Base-by-base conservation (phyloP, 148 eudicot genomes). In the Cornus kousa region DNA sequence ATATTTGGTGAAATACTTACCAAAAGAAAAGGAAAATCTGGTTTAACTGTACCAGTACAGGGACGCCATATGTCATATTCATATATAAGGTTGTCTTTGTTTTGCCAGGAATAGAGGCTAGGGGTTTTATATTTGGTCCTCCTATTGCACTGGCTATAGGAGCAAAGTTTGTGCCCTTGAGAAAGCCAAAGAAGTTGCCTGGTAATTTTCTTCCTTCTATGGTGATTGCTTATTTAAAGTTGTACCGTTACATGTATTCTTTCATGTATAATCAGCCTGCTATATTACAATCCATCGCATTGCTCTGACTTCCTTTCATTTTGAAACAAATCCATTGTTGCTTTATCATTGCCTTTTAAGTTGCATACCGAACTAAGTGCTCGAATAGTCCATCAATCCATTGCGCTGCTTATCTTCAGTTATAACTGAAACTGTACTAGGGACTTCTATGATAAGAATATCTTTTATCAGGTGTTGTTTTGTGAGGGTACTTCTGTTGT, bases 61-160 rank as follows among this genome's bases (percentile, higher is more conserved):
- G 2, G 10, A 4, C 5, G 2, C 23, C 66, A 11, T n/a, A 3
- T 20, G 23, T 62, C 19, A 62, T 62, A 19, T 62, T 62, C 59
- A 57, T 40, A 62, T 23, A 3, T 77, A 67, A 17, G 48, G 55
- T 71, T 79, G n/a, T 59, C 70, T 70, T 72, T 62, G 16, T 80
- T 78, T 78, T 81, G 40, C 35, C 77, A 94, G 97, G 97, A 60
- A 87, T 94, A 57, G 98, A 94, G 80, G 97, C 98, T 65, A 89
- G 97, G 13, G 97, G 98, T 57, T 92, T 94, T 82, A 92, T 94
- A 75, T 95, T 95, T 82, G 98, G 97, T 68, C 94, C 98, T 73
- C 91, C 97, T 43, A 91, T 95, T 82, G 98, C 98, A 31, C 87
- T 95, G 87, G 97, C 97, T 22, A 91, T 95, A 37, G 98, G 98